Percentiles rank a stretch among this genome's conserved stretches.
Conservation (phyloP, 352 stramenopile species). For the Globisporangium mamillatum region DNA sequence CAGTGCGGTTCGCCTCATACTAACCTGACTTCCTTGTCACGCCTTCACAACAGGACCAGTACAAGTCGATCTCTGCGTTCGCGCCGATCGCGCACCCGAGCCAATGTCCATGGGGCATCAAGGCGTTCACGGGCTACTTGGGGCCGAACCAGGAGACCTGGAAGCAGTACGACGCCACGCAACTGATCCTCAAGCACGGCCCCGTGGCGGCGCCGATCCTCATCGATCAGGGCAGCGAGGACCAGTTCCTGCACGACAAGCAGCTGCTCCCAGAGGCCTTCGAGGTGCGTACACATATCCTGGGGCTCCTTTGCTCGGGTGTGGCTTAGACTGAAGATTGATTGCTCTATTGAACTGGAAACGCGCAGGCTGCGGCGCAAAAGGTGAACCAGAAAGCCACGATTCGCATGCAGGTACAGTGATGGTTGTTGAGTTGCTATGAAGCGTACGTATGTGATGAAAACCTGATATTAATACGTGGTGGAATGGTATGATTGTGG, state of each 20-base stretch:
- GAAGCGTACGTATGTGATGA: background rate
- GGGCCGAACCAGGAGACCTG: slow-evolving; percentile 85
- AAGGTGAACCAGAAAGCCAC: slow-evolving; percentile 80
- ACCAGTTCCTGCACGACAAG: slow-evolving; percentile 87
- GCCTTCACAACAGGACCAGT: slow-evolving; percentile 46
- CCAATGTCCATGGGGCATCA: slow-evolving; percentile 97
- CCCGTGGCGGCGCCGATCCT: slow-evolving; percentile 73
- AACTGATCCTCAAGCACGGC: slow-evolving; percentile 75
- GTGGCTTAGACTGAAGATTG: background rate
- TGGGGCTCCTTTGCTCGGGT: too few species aligned
- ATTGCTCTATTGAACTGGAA: background rate
- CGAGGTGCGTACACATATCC: slow-evolving; percentile 27
- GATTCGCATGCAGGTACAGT: slow-evolving; percentile 62
- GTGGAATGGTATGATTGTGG: background rate
- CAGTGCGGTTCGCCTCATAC: background rate
- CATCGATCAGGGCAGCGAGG: slow-evolving; percentile 88
- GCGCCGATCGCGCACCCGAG: slow-evolving; percentile 95
- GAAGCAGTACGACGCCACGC: slow-evolving; percentile 92
- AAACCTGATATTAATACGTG: background rate
- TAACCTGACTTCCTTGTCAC: background rate
- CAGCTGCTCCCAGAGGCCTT: slow-evolving; percentile 92
- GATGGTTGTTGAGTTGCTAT: background rate
- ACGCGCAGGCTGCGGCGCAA: slow-evolving; percentile 56
- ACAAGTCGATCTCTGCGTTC: slow-evolving; percentile 95
- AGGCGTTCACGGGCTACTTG: slow-evolving; percentile 97